A percentile compares a stretch with the other conserved stretches of the same genome.
Conservation (phyloP, 2,329 filamentous ascomycete species). For the Xylariomycetidae sp. region DNA sequence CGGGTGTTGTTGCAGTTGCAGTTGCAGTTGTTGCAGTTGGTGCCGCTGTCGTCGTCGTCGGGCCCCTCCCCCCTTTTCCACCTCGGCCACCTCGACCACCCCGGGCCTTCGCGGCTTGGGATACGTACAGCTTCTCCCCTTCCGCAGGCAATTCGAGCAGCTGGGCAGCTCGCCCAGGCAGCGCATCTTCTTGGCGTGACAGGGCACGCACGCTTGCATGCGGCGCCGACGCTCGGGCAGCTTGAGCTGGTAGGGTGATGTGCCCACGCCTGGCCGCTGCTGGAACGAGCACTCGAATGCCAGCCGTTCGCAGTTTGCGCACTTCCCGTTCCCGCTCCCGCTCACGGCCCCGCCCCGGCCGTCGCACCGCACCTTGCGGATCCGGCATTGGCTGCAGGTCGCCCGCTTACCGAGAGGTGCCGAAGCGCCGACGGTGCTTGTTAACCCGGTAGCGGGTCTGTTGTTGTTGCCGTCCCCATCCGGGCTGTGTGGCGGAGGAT, state of each 20-base stretch:
- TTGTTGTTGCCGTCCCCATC: constrained; percentile 1
- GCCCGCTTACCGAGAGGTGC: constrained; percentile 13
- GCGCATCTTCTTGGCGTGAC: constrained; percentile 25
- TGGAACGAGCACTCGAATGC: constrained; percentile 30
- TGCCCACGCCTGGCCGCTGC: constrained; percentile 15
- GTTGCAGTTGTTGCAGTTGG: too few species aligned
- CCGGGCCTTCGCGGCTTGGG: constrained; percentile 11
- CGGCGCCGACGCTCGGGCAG: constrained; percentile 21
- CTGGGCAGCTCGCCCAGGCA: constrained; percentile 25
- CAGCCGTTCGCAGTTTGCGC: constrained; percentile 28
- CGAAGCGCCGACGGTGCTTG: not conserved
- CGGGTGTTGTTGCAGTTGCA: too few species aligned
- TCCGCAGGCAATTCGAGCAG: constrained; percentile 23
- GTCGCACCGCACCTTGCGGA: constrained; percentile 27
- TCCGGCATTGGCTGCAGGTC: constrained; percentile 23
- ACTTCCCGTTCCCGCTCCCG: too few species aligned
- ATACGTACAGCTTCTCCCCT: constrained; percentile 20
- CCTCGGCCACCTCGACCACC: not conserved
- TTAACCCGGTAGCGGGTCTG: not conserved
- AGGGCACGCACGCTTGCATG: constrained; percentile 25
- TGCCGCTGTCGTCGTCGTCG: too few species aligned
- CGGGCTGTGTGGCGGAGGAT: too few species aligned
- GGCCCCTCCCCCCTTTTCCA: not conserved
- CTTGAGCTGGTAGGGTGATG: constrained; percentile 19
- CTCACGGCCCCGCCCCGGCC: constrained; percentile 20